Evolutionary conservation across 139 green algal genomes (phyloP).

Genomic region (Chlorella sp.): DNA sequence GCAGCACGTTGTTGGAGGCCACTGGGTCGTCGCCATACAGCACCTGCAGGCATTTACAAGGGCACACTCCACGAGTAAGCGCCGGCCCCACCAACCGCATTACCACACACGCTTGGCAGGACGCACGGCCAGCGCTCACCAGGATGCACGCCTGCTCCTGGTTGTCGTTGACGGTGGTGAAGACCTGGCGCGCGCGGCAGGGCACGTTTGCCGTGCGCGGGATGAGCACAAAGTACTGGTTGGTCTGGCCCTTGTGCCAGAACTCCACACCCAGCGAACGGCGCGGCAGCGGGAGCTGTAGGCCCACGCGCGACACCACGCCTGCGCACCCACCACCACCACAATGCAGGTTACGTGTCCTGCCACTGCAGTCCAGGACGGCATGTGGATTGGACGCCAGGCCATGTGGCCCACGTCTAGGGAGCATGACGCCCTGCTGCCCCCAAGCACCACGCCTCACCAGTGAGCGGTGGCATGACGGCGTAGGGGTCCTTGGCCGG

Average conservation of each 20-base stretch:
- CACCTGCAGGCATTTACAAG: background rate
- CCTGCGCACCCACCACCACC: background rate
- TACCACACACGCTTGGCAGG: too few species aligned
- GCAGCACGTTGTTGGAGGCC: slow-evolving; percentile 45
- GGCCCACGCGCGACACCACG: slow-evolving; percentile 1
- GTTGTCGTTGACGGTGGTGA: slow-evolving; percentile 55
- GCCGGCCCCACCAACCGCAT: too few species aligned
- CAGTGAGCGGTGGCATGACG: slow-evolving; percentile 18
- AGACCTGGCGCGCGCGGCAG: slow-evolving; percentile 31
- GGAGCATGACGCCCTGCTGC: background rate
- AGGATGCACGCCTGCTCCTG: slow-evolving; percentile 47
- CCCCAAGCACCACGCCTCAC: background rate
- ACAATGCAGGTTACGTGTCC: background rate
- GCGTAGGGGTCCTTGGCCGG: slow-evolving; percentile 20
- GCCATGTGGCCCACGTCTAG: too few species aligned
- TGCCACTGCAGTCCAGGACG: too few species aligned
- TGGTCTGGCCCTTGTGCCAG: slow-evolving; percentile 17
- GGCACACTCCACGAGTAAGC: too few species aligned
- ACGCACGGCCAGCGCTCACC: too few species aligned
- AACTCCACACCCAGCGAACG: slow-evolving; percentile 44
- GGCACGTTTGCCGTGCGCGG: slow-evolving; percentile 20
- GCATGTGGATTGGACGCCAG: too few species aligned
- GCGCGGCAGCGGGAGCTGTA: slow-evolving; percentile 36
- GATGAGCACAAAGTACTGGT: slow-evolving; percentile 40
- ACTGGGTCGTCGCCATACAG: slow-evolving; percentile 24